Evolutionary conservation across 805 yeast species (phyloP).

Genomic region (Debaryomyces maramus): DNA sequence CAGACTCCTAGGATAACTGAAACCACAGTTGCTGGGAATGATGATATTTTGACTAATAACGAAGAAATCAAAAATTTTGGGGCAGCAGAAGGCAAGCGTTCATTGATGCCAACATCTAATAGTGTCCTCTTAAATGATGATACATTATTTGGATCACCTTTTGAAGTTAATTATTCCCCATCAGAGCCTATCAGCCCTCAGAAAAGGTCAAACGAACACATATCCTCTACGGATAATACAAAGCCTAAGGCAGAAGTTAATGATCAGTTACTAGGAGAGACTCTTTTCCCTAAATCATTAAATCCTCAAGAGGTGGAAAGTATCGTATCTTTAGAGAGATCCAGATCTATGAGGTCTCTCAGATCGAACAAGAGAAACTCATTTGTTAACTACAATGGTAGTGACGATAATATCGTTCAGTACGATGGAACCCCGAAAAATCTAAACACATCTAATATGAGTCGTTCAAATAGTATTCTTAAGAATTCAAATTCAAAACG

Average conservation of each 20-base stretch:
- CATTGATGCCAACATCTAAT: neutral
- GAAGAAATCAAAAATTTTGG: neutral
- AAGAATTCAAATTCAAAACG: slow-evolving; percentile 31
- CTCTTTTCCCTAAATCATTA: slow-evolving; percentile 69
- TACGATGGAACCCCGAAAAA: slow-evolving; percentile 14
- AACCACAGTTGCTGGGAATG: neutral
- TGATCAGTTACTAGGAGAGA: slow-evolving; percentile 43
- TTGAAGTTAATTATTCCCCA: slow-evolving; percentile 18
- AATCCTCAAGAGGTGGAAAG: slow-evolving; percentile 70
- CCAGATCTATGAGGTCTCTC: slow-evolving; percentile 58
- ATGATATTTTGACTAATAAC: neutral
- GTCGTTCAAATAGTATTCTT: slow-evolving; percentile 40
- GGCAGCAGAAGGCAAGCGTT: neutral
- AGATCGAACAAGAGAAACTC: slow-evolving; percentile 37
- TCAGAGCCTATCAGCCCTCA: slow-evolving; percentile 1
- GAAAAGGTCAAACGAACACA: neutral
- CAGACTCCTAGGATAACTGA: neutral
- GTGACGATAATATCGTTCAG: slow-evolving; percentile 41
- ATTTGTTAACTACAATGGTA: slow-evolving; percentile 40
- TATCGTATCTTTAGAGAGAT: slow-evolving; percentile 69
- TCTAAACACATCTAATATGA: slow-evolving; percentile 17
- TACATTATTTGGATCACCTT: slow-evolving; percentile 35
- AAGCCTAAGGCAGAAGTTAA: slow-evolving; percentile 7
- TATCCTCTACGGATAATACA: neutral
- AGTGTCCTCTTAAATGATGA: slow-evolving; percentile 2